Base-by-base conservation (phyloP, 75 land plant species). In the Adiantum capillusveneris region DNA sequence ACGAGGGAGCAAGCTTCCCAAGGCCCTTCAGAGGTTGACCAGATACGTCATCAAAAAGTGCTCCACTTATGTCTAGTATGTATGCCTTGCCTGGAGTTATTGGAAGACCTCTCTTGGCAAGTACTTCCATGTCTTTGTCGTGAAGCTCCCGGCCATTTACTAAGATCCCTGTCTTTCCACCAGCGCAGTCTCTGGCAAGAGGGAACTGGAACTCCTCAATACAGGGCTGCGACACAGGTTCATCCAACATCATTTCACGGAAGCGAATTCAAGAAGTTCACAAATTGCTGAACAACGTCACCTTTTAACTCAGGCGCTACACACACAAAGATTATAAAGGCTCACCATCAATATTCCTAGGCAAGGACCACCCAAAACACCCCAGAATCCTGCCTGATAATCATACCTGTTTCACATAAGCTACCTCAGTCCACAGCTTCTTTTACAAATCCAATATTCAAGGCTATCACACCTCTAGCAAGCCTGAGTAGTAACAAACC, bases 61-160 rank as follows among this genome's bases (percentile, higher is more conserved):
- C 66, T 1, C 98, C 98, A 50, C 83, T 76, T 31, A 87, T 79
- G 41, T 88, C 95, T 44, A 93, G 25, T 24, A 52, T 70, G 58
- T 88, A 93, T 14, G 83, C 66, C 57, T 64, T 74, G 34, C 69
- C 82, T 49, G 70, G 59, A 0, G 57, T 66, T 28, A 49, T 62
- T 46, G 95, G 95, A 25, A 93, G 83, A 17, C 98, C 98, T 61
- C 95, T 79, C 27, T 70, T 56, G 28, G 49, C 71, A 53, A 93
- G 84, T 45, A 83, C 64, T 42, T 80, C 74, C 42, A 82, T 58
- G 61, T 93, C 98, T 27, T 76, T 82, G 42, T 76, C 66, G 65
- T 93, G 86, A 46, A 93, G 90, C 66, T 93, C 98, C 69, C 98
- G 73, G 6, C 98, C 90, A 67, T 93, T 93, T 3, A 93, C 90